Evolutionary conservation across 1,284 basidiomycete genomes (phyloP).

Genomic region (Boletus putidus): DNA sequence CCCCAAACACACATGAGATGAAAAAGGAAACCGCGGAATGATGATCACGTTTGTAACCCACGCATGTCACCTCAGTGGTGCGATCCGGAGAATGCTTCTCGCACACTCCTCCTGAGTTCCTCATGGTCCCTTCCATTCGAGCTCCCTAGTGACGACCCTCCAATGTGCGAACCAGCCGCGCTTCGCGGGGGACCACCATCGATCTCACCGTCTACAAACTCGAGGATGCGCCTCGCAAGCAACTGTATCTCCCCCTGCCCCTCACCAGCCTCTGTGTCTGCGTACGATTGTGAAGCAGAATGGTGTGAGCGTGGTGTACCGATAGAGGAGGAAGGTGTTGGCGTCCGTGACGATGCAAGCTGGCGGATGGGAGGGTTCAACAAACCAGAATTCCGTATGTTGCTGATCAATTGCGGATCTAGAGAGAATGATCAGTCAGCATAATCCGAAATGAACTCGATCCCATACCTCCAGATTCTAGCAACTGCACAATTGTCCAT

Average conservation of each 20-base stretch:
- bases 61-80: constrained; percentile 36
- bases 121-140: constrained; percentile 66
- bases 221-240: constrained; percentile 81
- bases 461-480: constrained; percentile 83
- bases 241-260: constrained; percentile 87
- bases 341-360: constrained; percentile 73
- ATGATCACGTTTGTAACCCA: too few species aligned
- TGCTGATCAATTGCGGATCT: constrained; percentile 88
- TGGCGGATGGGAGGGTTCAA: constrained; percentile 84
- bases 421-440: background rate
- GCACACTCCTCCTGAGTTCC: constrained; percentile 74
- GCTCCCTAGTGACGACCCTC: constrained; percentile 60
- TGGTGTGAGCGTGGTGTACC: constrained; percentile 75
- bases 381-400: constrained; percentile 80
- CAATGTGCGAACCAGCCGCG: constrained; percentile 60
- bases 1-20: constrained; percentile 2
- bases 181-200: constrained; percentile 62
- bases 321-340: constrained; percentile 68
- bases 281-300: constrained; percentile 67
- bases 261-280: constrained; percentile 79
- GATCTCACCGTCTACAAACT: constrained; percentile 73
- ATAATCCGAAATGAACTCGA: background rate
- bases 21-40: background rate
- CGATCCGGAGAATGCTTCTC: constrained; percentile 72
- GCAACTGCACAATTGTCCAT: constrained; percentile 96